Evolutionary conservation across 768 basidiomycete species (phyloP).

Genomic region (Lepiota venenata): DNA sequence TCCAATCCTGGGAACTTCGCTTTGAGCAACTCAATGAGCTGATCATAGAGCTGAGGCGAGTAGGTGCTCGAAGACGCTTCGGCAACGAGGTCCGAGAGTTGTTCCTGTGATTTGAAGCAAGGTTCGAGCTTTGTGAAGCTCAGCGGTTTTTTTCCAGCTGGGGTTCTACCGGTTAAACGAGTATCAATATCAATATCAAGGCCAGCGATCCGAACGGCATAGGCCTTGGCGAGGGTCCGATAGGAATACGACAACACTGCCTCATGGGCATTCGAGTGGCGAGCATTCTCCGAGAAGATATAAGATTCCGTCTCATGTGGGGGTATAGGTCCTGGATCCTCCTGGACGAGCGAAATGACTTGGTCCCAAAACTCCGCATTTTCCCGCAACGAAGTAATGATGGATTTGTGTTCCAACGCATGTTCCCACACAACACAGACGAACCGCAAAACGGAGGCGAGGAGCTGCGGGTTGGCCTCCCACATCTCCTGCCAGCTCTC

Average conservation of each 20-base stretch:
- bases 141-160: slow-evolving; percentile 43
- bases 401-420: slow-evolving; percentile 63
- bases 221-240: slow-evolving; percentile 67
- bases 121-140: slow-evolving; percentile 59
- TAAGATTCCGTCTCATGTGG: slow-evolving; percentile 58
- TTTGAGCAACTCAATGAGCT: slow-evolving; percentile 46
- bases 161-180: slow-evolving; percentile 40
- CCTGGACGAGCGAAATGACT: slow-evolving; percentile 57
- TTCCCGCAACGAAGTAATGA: slow-evolving; percentile 52
- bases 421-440: slow-evolving; percentile 79
- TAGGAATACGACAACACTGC: slow-evolving; percentile 63
- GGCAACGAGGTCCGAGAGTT: slow-evolving; percentile 59
- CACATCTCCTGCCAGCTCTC: slow-evolving; percentile 71
- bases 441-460: slow-evolving; percentile 74
- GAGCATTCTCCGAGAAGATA: slow-evolving; percentile 42
- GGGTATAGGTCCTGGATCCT: slow-evolving; percentile 73
- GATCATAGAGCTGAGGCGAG: slow-evolving; percentile 68
- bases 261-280: slow-evolving; percentile 55
- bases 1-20: slow-evolving; percentile 55
- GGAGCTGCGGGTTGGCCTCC: slow-evolving; percentile 72
- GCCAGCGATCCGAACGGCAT: slow-evolving; percentile 70
- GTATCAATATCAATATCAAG: slow-evolving; percentile 74
- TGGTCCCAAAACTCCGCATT: slow-evolving; percentile 67
- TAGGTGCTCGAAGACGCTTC: slow-evolving; percentile 73
- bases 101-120: slow-evolving; percentile 58